These are phyloP conservation scores for Chaetomiaceae sp. DNA, from an alignment of 2,329 filamentous ascomycete species.

Conservation along the genomic window DNA sequence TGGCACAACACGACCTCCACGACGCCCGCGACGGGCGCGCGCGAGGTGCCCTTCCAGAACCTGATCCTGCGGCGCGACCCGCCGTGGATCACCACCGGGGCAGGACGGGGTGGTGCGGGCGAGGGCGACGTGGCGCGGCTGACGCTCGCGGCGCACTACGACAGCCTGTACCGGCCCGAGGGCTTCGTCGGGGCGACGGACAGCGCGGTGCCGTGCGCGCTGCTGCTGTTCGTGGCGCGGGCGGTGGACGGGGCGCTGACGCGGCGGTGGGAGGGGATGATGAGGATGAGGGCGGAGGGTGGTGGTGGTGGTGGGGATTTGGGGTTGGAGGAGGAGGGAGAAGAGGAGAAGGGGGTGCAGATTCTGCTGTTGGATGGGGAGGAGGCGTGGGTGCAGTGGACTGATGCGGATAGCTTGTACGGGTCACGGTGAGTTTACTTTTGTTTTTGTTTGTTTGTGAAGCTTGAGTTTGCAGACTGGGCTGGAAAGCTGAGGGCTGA, in stretches of 20 bases:
- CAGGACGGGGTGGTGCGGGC: constrained; percentile 57
- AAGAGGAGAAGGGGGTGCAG: constrained; percentile 77
- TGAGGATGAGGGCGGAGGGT: too few species aligned
- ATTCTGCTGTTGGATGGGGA: constrained; percentile 89
- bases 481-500: background rate
- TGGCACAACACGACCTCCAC: constrained; percentile 87
- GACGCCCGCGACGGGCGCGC: constrained; percentile 68
- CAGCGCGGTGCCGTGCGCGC: constrained; percentile 88
- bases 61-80: constrained; percentile 83
- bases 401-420: constrained; percentile 75
- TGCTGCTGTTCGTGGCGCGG: constrained; percentile 79
- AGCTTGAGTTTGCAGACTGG: too few species aligned
- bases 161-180: constrained; percentile 70
- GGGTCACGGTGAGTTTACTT: constrained; percentile 68
- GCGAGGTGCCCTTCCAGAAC: constrained; percentile 76
- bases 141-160: constrained; percentile 90
- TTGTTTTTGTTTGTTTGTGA: too few species aligned
- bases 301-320: constrained; percentile 28
- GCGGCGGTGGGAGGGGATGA: constrained; percentile 75
- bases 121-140: constrained; percentile 71
- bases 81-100: constrained; percentile 56
- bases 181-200: constrained; percentile 94
- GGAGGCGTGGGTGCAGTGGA: constrained; percentile 83
- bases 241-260: constrained; percentile 75
- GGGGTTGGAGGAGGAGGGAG: constrained; percentile 66